Evolutionary conservation across 78 protist genomes (phyloP).

Genomic region (Pigoraptor vietnamica): DNA sequence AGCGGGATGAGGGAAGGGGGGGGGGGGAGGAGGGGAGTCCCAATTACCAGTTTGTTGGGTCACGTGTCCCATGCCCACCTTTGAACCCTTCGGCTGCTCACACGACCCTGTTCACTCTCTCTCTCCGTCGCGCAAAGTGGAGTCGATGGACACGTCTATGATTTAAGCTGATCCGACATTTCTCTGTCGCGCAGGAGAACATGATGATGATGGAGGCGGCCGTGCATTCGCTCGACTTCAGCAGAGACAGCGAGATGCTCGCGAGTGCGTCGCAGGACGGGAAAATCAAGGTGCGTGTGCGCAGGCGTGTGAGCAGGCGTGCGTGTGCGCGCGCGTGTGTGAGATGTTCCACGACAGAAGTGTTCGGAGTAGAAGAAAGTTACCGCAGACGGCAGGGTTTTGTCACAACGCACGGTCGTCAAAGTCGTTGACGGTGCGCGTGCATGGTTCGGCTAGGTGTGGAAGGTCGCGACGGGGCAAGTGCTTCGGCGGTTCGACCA

Average conservation of each 20-base stretch:
- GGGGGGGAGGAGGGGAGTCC: background rate
- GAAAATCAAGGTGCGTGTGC: slow-evolving; percentile 46
- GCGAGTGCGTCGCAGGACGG: slow-evolving; percentile 70
- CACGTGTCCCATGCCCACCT: background rate
- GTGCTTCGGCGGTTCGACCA: slow-evolving; percentile 54
- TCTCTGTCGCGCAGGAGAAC: slow-evolving; percentile 24
- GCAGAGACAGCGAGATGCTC: slow-evolving; percentile 68
- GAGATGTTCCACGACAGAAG: background rate
- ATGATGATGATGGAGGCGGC: slow-evolving; percentile 74
- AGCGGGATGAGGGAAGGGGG: background rate
- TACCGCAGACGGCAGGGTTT: background rate
- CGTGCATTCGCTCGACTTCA: slow-evolving; percentile 54
- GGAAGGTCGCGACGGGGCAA: slow-evolving; percentile 67
- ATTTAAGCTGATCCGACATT: too few species aligned
- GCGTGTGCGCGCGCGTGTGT: too few species aligned
- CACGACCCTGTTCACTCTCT: too few species aligned
- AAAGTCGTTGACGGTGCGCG: too few species aligned
- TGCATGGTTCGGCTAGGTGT: too few species aligned
- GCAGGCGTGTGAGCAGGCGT: too few species aligned
- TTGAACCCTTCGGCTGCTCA: too few species aligned
- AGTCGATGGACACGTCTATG: too few species aligned
- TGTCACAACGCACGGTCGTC: too few species aligned
- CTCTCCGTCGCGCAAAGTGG: background rate
- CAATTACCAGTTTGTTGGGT: background rate
- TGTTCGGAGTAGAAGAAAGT: too few species aligned